These are phyloP conservation scores for Penicillium antarcticum DNA, from an alignment of 495 filamentous ascomycete genomes.

Conservation along the genomic window DNA sequence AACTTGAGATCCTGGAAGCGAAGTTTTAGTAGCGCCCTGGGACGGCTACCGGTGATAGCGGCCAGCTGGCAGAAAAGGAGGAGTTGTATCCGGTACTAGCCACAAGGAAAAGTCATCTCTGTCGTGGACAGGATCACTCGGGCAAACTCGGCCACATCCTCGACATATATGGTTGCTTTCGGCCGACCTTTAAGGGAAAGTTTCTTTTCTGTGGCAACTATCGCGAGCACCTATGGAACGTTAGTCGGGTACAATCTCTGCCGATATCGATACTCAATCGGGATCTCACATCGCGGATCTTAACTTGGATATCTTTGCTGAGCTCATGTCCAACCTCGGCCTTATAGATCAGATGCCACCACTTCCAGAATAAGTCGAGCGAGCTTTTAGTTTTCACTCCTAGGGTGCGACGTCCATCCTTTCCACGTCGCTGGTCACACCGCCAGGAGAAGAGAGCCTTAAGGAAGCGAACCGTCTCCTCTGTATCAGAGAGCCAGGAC, in stretches of 20 bases:
- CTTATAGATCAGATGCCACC: conserved; percentile 30
- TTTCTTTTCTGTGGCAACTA: conserved; percentile 22
- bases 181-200: conserved; percentile 14
- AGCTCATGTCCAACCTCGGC: conserved; percentile 16
- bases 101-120: conserved; percentile 30
- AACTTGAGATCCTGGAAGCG: conserved; percentile 22
- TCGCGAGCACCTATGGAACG: conserved; percentile 18
- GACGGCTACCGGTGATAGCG: conserved; percentile 31
- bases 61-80: conserved; percentile 36
- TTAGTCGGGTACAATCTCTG: conserved; percentile 3
- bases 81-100: conserved; percentile 30
- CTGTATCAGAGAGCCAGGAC: conserved; percentile 22
- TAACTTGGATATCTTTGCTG: conserved; percentile 22
- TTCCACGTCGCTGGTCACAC: conserved; percentile 24
- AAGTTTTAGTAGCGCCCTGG: conserved; percentile 29
- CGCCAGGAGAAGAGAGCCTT: conserved; percentile 29
- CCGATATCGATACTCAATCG: too few relatives aligned
- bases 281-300: conserved; percentile 19
- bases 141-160: conserved; percentile 33
- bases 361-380: conserved; percentile 38
- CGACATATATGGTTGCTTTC: conserved; percentile 31
- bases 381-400: conserved; percentile 31
- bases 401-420: conserved; percentile 25
- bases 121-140: conserved; percentile 28
- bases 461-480: conserved; percentile 30